Conservation (phyloP, 2,329 filamentous ascomycete species). For the Diaporthe aspalathi region DNA sequence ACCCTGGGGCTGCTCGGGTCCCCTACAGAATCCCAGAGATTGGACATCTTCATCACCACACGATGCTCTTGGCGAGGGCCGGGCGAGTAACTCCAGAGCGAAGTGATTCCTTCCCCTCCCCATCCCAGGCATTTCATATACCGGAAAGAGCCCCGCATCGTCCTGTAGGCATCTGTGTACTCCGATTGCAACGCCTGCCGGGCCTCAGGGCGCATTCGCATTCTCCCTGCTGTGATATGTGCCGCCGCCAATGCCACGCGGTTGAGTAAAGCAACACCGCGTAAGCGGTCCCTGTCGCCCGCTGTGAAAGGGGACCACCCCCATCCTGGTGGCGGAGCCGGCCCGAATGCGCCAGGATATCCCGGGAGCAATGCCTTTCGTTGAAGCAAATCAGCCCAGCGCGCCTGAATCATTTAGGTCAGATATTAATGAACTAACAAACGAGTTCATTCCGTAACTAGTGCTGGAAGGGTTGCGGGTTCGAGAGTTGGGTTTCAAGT, state of each 20-base stretch:
- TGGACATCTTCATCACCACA: conserved; percentile 22
- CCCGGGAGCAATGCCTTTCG: background rate
- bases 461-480: too few relatives aligned
- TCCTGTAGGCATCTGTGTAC: background rate
- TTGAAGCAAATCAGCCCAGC: background rate
- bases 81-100: conserved; percentile 1
- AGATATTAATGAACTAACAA: too few relatives aligned
- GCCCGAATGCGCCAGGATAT: background rate
- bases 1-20: background rate
- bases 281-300: background rate
- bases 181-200: background rate
- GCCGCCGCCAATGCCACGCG: background rate
- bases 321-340: background rate
- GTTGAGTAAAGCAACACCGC: background rate
- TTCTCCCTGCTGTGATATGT: background rate
- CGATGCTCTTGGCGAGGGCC: background rate
- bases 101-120: background rate
- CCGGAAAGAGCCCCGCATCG: background rate
- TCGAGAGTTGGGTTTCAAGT: too few relatives aligned
- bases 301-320: background rate
- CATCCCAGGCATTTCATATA: conserved; percentile 2
- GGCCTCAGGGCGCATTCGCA: background rate
- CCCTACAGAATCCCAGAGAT: background rate
- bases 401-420: too few relatives aligned
- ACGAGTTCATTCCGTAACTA: too few relatives aligned